Conservation (phyloP, 176 grass and related monocot species). For the Ensete ventricosum region DNA sequence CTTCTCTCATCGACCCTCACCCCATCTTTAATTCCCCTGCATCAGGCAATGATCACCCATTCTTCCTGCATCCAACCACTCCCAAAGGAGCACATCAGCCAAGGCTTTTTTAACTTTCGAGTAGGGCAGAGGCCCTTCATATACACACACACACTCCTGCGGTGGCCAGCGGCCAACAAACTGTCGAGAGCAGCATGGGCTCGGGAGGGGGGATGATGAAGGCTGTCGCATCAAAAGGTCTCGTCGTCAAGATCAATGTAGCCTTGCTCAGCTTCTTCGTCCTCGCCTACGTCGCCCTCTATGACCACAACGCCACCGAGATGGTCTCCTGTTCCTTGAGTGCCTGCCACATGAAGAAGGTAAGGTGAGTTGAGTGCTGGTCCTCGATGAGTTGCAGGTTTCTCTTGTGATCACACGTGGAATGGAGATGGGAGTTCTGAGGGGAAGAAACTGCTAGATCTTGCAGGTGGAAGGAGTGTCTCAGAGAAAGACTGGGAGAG, state of each 20-base stretch:
- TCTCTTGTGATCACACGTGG: neutral
- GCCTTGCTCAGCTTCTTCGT: constrained; percentile 77
- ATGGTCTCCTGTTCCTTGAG: constrained; percentile 60
- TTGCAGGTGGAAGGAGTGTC: constrained; percentile 35
- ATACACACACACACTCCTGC: too few species aligned
- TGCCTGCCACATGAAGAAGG: constrained; percentile 66
- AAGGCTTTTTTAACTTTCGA: too few species aligned
- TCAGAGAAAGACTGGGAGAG: constrained; percentile 30
- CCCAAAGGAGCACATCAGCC: too few species aligned
- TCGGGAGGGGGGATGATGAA: constrained; percentile 39
- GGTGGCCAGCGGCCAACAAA: too few species aligned
- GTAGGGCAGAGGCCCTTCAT: too few species aligned
- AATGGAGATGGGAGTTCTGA: neutral
- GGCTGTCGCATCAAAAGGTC: constrained; percentile 31
- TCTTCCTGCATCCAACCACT: too few species aligned
- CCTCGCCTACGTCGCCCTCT: constrained; percentile 58
- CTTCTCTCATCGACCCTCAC: too few species aligned
- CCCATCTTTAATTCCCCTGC: too few species aligned
- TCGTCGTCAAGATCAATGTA: constrained; percentile 69
- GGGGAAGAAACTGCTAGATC: neutral
- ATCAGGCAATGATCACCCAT: too few species aligned
- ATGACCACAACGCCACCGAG: constrained; percentile 32
- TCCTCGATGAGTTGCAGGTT: too few species aligned
- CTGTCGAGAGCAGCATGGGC: neutral
- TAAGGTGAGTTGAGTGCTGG: constrained; percentile 79